Base-by-base conservation (phyloP, 2,329 filamentous ascomycete species). In the Botrytis fragariae region DNA sequence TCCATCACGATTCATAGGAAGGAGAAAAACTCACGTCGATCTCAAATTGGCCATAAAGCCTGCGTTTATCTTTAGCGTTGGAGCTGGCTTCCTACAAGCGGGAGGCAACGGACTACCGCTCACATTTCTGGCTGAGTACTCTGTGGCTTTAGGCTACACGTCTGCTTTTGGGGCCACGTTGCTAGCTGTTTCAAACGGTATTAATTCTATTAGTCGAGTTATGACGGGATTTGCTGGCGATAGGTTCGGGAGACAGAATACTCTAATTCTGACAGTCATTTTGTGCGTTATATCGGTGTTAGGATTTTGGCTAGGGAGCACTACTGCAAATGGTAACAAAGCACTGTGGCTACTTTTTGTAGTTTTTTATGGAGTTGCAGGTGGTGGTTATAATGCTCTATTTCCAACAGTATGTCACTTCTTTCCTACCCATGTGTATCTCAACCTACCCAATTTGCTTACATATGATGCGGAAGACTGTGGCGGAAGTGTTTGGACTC, bases 111-210 rank as follows among this genome's bases (percentile, higher is more conserved):
- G 83, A 68, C 81, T 85, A 16, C 85, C 85, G 0, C 80, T 86
- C n/a, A 82, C 83, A 0, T 87, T 87, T 73, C 81, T 87, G 57
- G 82, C 85, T 0, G 84, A 84, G 22, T 87, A 86, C 76, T 84
- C 82, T 14, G 82, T 85, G 2, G 80, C 81, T 0, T 77, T 87
- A 3, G 85, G 86, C 0, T 82, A 83, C 72, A 81, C 80, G 0
- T 79, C 84, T 6, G 78, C 80, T 16, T 80, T 81, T 22, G 85
- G 84, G 4, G 84, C 85, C 44, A 82, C 82, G 20, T 77, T 86
- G 29, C 79, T 87, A 25, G 85, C 85, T 8, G 79, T 82, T 37
- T 83, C 81, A 75, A 87, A 84, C 75, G 84, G 81, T 9, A 82
- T 86, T 48, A 86, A 86, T 72, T 82, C 84, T 10, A 80, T 82